phyloP scores from a whole-genome alignment of 176 grass and related monocot genomes.

The Metroxylon sagu region DNA sequence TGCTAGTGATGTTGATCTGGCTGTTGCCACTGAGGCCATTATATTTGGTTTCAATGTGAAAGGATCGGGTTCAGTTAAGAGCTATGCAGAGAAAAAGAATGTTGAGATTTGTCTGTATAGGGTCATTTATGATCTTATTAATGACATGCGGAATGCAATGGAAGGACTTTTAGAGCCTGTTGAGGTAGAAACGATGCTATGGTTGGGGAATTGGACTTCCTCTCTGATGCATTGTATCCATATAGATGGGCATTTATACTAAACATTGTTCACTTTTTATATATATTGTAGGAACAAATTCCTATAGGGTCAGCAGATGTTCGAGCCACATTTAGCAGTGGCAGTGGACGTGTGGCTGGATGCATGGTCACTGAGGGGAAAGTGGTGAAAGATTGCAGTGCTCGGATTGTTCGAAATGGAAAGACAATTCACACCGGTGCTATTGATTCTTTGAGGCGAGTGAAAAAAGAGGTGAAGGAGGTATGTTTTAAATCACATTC shows the following conservation, averaged over 20 bases:
- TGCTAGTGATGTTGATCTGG: constrained; percentile 79
- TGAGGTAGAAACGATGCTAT: constrained; percentile 44
- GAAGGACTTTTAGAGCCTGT: constrained; percentile 88
- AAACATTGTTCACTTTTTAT: not conserved
- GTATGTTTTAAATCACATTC: constrained; percentile 24
- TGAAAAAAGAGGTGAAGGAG: constrained; percentile 96
- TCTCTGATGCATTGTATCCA: no score
- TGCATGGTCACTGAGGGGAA: constrained; percentile 88
- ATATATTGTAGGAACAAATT: constrained; percentile 58
- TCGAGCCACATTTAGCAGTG: constrained; percentile 88
- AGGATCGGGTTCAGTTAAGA: constrained; percentile 72
- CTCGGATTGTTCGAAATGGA: constrained; percentile 65
- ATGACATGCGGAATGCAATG: constrained; percentile 92
- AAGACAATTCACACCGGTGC: constrained; percentile 56
- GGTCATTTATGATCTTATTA: constrained; percentile 92
- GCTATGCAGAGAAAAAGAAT: constrained; percentile 77
- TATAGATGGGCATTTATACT: no score
- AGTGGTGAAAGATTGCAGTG: constrained; percentile 59
- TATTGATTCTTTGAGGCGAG: constrained; percentile 72
- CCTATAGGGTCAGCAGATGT: constrained; percentile 72
- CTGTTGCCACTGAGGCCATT: constrained; percentile 74
- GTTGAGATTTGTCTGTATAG: constrained; percentile 86
- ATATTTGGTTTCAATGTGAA: constrained; percentile 95
- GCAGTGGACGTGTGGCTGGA: constrained; percentile 83
- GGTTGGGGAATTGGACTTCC: no score